phyloP scores from a whole-genome alignment of 148 eudicot species.

The Camellia sinensis region DNA sequence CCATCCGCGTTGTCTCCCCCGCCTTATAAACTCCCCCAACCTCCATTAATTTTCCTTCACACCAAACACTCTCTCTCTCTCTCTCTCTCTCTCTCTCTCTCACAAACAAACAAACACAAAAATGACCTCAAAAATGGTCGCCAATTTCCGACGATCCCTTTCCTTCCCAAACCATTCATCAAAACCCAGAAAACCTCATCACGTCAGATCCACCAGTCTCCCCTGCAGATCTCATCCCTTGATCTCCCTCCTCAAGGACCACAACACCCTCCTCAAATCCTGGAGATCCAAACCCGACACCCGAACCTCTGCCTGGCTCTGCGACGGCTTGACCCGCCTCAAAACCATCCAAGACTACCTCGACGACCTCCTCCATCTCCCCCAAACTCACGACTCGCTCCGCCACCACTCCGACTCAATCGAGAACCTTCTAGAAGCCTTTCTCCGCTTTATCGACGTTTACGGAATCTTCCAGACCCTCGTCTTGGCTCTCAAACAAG shows the following conservation, averaged over 20 bases:
- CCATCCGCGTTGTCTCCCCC: conserved; percentile 5
- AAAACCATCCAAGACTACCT: conserved; percentile 57
- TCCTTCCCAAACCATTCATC: conserved; percentile 59
- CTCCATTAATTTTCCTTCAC: background rate
- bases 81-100: too few relatives aligned
- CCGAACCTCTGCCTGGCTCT: conserved; percentile 33
- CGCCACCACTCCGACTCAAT: conserved; percentile 28
- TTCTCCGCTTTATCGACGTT: conserved; percentile 60
- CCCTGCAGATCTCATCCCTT: conserved; percentile 69
- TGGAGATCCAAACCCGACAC: conserved; percentile 23
- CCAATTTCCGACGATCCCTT: conserved; percentile 65
- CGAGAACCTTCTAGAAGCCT: conserved; percentile 74
- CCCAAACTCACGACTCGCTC: conserved; percentile 62
- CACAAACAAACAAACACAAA: background rate
- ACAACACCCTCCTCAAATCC: conserved; percentile 43
- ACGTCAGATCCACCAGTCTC: conserved; percentile 75
- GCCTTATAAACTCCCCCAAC: conserved; percentile 11
- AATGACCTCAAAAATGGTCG: conserved; percentile 41
- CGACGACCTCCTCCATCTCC: conserved; percentile 68
- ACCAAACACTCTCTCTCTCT: too few relatives aligned
- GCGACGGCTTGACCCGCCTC: conserved; percentile 43
- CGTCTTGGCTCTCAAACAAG: conserved; percentile 49
- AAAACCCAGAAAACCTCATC: conserved; percentile 35
- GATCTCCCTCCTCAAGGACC: conserved; percentile 58
- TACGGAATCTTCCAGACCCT: conserved; percentile 60